phyloP scores from a whole-genome alignment of 495 filamentous ascomycete species.

The Hypoxylon fragiforme region DNA sequence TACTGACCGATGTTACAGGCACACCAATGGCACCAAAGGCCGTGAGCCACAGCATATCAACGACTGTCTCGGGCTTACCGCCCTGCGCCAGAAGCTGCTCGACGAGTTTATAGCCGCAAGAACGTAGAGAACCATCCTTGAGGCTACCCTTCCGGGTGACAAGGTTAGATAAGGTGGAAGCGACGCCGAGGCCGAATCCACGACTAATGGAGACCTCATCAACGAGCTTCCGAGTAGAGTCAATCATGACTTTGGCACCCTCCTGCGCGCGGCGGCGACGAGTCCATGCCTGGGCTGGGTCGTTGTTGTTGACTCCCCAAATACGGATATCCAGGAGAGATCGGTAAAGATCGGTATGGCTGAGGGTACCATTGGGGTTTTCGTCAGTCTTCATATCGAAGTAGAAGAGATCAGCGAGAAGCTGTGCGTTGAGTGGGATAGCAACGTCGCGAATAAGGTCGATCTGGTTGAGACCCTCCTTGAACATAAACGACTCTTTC shows the following conservation, averaged over 20 bases:
- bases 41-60: constrained; percentile 40
- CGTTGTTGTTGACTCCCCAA: constrained; percentile 67
- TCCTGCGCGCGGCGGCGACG: constrained; percentile 57
- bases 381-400: constrained; percentile 65
- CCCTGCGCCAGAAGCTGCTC: constrained; percentile 33
- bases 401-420: constrained; percentile 58
- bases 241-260: constrained; percentile 26
- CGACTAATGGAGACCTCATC: constrained; percentile 24
- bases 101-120: constrained; percentile 35
- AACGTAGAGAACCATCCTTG: constrained; percentile 34
- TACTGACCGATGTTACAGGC: constrained; percentile 40
- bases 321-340: constrained; percentile 62
- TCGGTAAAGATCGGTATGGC: constrained; percentile 61
- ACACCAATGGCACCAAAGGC: constrained; percentile 45
- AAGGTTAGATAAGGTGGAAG: constrained; percentile 2
- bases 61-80: constrained; percentile 33
- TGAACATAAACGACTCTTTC: constrained; percentile 56
- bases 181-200: constrained; percentile 21
- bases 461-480: constrained; percentile 63
- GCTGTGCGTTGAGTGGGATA: constrained; percentile 44
- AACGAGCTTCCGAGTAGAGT: constrained; percentile 36
- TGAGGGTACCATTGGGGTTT: constrained; percentile 61
- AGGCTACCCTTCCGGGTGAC: constrained; percentile 17
- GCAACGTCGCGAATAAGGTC: constrained; percentile 74
- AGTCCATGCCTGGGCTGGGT: constrained; percentile 65